Evolutionary conservation across 1,284 basidiomycete species (phyloP).

Genomic region (Papiliotrema terrestris): DNA sequence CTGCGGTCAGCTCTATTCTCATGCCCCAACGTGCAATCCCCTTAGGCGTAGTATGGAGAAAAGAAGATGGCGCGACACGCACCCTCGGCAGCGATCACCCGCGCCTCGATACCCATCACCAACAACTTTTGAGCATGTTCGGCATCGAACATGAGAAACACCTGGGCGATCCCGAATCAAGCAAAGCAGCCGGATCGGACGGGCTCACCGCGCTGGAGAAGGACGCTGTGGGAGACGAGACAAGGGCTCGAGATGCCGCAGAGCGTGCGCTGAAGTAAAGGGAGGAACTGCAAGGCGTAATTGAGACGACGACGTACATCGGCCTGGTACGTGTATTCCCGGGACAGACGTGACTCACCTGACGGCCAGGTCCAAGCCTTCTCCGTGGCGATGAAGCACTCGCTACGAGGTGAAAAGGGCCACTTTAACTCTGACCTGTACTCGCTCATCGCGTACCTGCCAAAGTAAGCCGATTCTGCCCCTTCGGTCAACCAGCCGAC

Average conservation of each 20-base stretch:
- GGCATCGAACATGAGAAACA: conserved; percentile 82
- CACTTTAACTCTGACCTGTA: conserved; percentile 39
- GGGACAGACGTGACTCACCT: not conserved
- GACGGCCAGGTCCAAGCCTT: conserved; percentile 31
- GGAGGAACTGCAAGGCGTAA: conserved; percentile 19
- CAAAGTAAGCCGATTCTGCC: conserved; percentile 28
- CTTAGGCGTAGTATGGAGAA: not conserved
- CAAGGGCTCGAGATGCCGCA: too few species aligned
- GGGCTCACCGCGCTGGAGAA: too few species aligned
- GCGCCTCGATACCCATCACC: conserved; percentile 93
- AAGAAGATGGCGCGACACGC: conserved; percentile 17
- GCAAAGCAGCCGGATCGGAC: too few species aligned
- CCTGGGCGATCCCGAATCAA: conserved; percentile 42
- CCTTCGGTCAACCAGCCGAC: too few species aligned
- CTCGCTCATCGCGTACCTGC: conserved; percentile 31
- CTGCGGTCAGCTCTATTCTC: conserved; percentile 18
- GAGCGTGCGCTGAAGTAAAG: too few species aligned
- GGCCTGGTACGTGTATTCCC: conserved; percentile 26
- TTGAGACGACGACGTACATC: conserved; percentile 37
- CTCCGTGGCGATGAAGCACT: conserved; percentile 32
- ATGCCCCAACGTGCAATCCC: not conserved
- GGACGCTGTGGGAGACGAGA: too few species aligned
- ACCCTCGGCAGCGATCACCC: conserved; percentile 86
- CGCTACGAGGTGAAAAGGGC: conserved; percentile 30
- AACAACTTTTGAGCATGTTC: conserved; percentile 94